Evolutionary conservation across 2,329 filamentous ascomycete genomes (phyloP).

Genomic region (Cladosporium phlei): DNA sequence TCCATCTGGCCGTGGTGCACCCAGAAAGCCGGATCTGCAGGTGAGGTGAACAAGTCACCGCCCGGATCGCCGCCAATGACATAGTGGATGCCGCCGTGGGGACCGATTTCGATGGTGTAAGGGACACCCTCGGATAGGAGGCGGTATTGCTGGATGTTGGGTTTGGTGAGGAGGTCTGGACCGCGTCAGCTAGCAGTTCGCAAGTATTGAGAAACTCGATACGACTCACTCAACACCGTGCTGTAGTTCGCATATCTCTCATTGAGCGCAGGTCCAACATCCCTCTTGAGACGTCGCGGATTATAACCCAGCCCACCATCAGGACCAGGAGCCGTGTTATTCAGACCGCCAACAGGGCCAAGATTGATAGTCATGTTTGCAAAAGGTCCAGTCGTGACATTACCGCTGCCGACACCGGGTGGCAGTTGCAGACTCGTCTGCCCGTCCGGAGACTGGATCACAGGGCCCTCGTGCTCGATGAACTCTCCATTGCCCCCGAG

Average conservation of each 20-base stretch:
- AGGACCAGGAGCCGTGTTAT: conserved; percentile 15
- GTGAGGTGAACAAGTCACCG: conserved; percentile 38
- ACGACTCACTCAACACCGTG: conserved; percentile 13
- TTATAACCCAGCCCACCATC: conserved; percentile 29
- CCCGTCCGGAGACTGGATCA: conserved; percentile 42
- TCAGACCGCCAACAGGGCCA: conserved; percentile 42
- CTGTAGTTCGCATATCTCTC: conserved; percentile 19
- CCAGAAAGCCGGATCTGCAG: conserved; percentile 44
- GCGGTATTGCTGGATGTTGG: conserved; percentile 9
- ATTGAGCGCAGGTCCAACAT: conserved; percentile 24
- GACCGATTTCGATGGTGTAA: conserved; percentile 11
- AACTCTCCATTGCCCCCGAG: conserved; percentile 29
- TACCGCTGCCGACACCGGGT: conserved; percentile 50
- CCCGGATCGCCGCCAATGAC: conserved; percentile 39
- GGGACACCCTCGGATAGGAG: conserved; percentile 6
- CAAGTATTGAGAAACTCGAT: background rate
- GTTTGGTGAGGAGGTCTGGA: conserved; percentile 2
- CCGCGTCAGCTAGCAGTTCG: background rate
- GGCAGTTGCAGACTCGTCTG: conserved; percentile 33
- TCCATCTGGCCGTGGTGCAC: conserved; percentile 46
- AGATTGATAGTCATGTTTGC: conserved; percentile 43
- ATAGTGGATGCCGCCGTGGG: conserved; percentile 46
- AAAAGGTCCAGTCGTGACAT: conserved; percentile 48
- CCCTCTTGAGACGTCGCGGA: conserved; percentile 35
- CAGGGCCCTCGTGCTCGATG: conserved; percentile 10